Evolutionary conservation across 2,329 filamentous ascomycete genomes (phyloP).

Genomic region (Didymella arachidicola): DNA sequence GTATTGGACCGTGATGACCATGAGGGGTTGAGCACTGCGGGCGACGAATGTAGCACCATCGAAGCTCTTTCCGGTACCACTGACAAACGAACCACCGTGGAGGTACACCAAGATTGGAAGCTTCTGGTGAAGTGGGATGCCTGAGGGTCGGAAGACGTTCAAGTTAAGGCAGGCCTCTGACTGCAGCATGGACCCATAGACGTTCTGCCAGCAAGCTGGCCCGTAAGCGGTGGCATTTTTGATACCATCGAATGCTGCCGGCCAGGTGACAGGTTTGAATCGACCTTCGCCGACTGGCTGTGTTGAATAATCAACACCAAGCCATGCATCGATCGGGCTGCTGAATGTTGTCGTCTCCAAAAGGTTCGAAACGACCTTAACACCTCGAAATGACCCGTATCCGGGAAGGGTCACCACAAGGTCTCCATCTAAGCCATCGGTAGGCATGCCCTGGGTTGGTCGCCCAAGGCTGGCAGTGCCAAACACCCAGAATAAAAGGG

Average conservation of each 20-base stretch:
- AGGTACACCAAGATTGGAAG: slow-evolving; percentile 44
- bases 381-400: slow-evolving; percentile 55
- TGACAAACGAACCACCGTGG: slow-evolving; percentile 45
- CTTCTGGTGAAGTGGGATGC: slow-evolving; percentile 36
- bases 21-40: slow-evolving; percentile 40
- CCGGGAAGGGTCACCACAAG: slow-evolving; percentile 47
- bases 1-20: slow-evolving; percentile 49
- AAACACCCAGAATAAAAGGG: slow-evolving; percentile 36
- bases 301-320: slow-evolving; percentile 59
- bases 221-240: slow-evolving; percentile 53
- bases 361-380: slow-evolving; percentile 47
- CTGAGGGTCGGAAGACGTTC: slow-evolving; percentile 43
- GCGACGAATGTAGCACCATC: slow-evolving; percentile 47
- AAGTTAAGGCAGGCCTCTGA: slow-evolving; percentile 48
- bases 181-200: slow-evolving; percentile 39
- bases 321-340: slow-evolving; percentile 56
- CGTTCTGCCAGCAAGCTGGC: slow-evolving; percentile 56
- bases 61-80: slow-evolving; percentile 41
- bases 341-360: slow-evolving; percentile 44
- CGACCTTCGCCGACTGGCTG: slow-evolving; percentile 51
- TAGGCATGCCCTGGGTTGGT: slow-evolving; percentile 10
- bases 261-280: slow-evolving; percentile 54
- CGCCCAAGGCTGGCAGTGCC: slow-evolving; percentile 19
- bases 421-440: slow-evolving; percentile 22
- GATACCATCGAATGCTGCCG: slow-evolving; percentile 52